Percentiles rank a stretch among this genome's conserved stretches.
phyloP scores from a whole-genome alignment of 495 filamentous ascomycete species.

The Penicillium parvum region DNA sequence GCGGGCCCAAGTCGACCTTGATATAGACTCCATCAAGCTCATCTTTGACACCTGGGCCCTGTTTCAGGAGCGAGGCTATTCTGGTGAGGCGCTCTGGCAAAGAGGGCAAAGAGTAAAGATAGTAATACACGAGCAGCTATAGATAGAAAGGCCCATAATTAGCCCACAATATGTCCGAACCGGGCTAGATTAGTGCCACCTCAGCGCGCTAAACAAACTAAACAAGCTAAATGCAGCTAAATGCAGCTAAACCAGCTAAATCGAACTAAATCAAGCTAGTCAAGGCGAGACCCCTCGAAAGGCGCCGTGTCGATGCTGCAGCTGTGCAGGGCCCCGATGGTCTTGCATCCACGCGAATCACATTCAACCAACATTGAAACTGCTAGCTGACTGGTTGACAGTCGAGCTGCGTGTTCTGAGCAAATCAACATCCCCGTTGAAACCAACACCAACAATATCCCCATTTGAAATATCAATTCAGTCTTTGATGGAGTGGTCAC shows the following conservation, averaged over 20 bases:
- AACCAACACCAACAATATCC: constrained; percentile 6
- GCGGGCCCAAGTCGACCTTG: too few relatives aligned
- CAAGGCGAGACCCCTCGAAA: constrained; percentile 4
- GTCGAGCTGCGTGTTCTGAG: constrained; percentile 6
- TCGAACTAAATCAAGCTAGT: background rate
- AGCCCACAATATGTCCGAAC: constrained; percentile 11
- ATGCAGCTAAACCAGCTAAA: too few relatives aligned
- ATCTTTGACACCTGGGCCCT: constrained; percentile 18
- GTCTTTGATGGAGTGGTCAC: background rate
- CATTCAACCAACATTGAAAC: constrained; percentile 14
- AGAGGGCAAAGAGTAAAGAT: constrained; percentile 6
- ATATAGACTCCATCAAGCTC: too few relatives aligned
- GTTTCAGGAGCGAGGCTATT: constrained; percentile 25
- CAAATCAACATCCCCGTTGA: constrained; percentile 2
- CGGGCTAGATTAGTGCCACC: constrained; percentile 4
- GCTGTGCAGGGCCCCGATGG: background rate
- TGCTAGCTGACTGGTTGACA: constrained; percentile 7
- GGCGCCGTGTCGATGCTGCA: constrained; percentile 7
- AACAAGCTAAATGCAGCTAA: too few relatives aligned
- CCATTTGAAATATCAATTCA: too few relatives aligned
- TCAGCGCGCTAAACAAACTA: background rate
- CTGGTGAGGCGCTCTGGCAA: constrained; percentile 10
- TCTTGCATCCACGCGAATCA: constrained; percentile 1
- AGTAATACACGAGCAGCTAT: constrained; percentile 23
- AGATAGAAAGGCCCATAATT: constrained; percentile 30